Conservation (phyloP, 768 basidiomycete species). For the Baorangia bicolor region DNA sequence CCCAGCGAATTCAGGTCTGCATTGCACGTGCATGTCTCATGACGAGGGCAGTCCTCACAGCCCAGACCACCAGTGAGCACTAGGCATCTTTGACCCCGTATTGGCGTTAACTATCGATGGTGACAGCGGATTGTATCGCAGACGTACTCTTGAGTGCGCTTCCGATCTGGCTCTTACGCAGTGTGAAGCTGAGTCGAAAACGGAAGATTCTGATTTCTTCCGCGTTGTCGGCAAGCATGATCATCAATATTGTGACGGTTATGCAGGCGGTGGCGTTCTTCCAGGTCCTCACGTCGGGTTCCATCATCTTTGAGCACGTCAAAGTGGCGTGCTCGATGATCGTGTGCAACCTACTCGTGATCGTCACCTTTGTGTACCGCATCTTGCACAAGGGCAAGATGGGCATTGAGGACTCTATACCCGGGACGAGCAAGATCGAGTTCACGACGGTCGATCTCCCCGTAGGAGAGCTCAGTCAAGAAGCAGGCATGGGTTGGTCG, state of each 20-base stretch:
- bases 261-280: neutral
- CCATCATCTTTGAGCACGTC: slow-evolving; percentile 20
- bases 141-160: too few species aligned
- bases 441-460: slow-evolving; percentile 14
- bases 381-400: neutral
- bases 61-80: too few species aligned
- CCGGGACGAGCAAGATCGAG: neutral
- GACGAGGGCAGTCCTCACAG: too few species aligned
- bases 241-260: too few species aligned
- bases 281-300: neutral
- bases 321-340: slow-evolving; percentile 20
- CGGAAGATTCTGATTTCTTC: too few species aligned
- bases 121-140: too few species aligned
- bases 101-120: too few species aligned
- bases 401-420: neutral
- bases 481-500: neutral
- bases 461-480: neutral
- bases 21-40: too few species aligned
- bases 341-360: slow-evolving; percentile 25
- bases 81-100: neutral
- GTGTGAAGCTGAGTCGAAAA: too few species aligned
- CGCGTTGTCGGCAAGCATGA: too few species aligned
- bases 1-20: too few species aligned
- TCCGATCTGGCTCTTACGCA: too few species aligned
- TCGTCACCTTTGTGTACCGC: slow-evolving; percentile 17